Base-by-base conservation (phyloP, 495 filamentous ascomycete species). In the Penicillium alfredii region DNA sequence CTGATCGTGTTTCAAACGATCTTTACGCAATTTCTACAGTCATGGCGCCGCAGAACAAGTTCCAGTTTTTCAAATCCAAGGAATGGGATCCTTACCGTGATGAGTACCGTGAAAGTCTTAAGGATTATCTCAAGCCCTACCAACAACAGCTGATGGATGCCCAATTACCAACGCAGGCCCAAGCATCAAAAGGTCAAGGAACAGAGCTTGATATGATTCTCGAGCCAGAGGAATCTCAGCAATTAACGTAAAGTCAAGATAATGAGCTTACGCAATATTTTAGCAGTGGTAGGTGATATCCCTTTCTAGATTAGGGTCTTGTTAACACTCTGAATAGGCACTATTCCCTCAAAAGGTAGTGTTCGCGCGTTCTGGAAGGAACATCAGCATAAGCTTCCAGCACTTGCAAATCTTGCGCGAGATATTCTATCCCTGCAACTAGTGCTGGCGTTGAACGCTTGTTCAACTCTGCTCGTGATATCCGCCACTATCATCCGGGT, bases 1-100 rank as follows among this genome's bases (percentile, higher is more conserved):
- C 31, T 1, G 25, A 46, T 22, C 1, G 29, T 1, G 24, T 44
- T 3, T 0, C 22, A 17, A 23, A 25, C 28, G 16, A 46, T 34
- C 30, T 51, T 11, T 51, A 43, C 37, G 33, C 33, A 35, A 43
- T 51, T 40, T 22, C 33, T 18, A 51, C 42, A 6, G 46, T 51
- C 10, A 4, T 51, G 8, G 21, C 34, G 6, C 42, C 38, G 11
- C 21, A 35, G 12, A 13, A 51, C 13, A 51, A 46, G 29, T 17
- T 46, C 8, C 3, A 46, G 9, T 41, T 46, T 30, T 46, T 46
- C 21, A 34, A 14, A 16, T 21, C 4, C 23, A 21, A 32, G 10
- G 18, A 40, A 5, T 41, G 19, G 30, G 29, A 32, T 14, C 32
- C 16, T 30, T 19, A 20, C 18, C 21, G 21, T 23, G 21, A 6